Conservation (phyloP, 768 basidiomycete species). For the Termitomyces sp. region DNA sequence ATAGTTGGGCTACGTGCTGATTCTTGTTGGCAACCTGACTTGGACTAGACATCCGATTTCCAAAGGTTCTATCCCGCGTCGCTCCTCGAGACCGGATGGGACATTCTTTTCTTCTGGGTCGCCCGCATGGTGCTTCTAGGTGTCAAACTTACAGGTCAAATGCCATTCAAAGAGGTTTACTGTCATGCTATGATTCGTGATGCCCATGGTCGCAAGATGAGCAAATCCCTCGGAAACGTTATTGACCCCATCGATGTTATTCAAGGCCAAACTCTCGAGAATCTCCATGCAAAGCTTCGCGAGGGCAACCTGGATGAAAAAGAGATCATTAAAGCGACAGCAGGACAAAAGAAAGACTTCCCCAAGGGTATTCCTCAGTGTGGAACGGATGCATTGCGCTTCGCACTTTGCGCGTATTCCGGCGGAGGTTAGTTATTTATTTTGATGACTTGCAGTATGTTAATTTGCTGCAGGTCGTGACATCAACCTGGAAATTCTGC, state of each 20-base stretch:
- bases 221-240: conserved; percentile 96
- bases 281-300: conserved; percentile 78
- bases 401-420: conserved; percentile 93
- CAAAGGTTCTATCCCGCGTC: conserved; percentile 83
- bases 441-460: neutral
- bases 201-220: conserved; percentile 98
- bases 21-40: neutral
- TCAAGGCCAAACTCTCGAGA: conserved; percentile 74
- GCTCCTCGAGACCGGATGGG: conserved; percentile 98
- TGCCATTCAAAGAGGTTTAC: conserved; percentile 94
- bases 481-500: conserved; percentile 93
- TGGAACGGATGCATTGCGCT: conserved; percentile 93
- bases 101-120: conserved; percentile 99
- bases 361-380: conserved; percentile 99
- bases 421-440: conserved; percentile 58
- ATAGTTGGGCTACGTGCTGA: neutral
- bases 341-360: conserved; percentile 98
- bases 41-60: conserved; percentile 66
- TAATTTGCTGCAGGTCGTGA: conserved; percentile 65
- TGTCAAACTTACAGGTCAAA: conserved; percentile 77
- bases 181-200: conserved; percentile 99
- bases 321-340: conserved; percentile 86
- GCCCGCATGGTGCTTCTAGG: conserved; percentile 97
- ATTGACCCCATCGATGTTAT: conserved; percentile 97
- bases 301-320: conserved; percentile 93